Evolutionary conservation across 2,329 filamentous ascomycete genomes (phyloP).

Genomic region (Helminthosporium solani): DNA sequence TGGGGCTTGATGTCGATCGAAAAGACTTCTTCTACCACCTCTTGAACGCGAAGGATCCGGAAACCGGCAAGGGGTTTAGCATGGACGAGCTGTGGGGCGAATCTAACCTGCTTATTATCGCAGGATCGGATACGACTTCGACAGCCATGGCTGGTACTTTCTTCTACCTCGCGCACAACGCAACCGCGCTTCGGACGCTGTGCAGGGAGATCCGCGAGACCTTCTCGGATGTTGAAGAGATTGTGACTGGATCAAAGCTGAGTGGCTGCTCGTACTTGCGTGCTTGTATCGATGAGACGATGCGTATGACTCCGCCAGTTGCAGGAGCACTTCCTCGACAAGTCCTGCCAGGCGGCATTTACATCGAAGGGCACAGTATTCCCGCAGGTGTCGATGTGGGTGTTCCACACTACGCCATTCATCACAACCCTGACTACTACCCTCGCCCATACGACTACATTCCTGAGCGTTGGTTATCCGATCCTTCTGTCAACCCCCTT

Average conservation of each 20-base stretch:
- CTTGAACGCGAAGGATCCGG: conserved; percentile 49
- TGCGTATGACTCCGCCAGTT: conserved; percentile 45
- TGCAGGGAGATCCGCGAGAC: conserved; percentile 36
- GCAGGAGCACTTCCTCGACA: conserved; percentile 41
- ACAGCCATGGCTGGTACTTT: conserved; percentile 45
- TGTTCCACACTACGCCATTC: conserved; percentile 42
- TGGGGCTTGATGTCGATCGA: conserved; percentile 42
- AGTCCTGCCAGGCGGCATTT: conserved; percentile 40
- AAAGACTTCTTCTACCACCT: conserved; percentile 54
- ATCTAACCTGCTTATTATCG: conserved; percentile 52
- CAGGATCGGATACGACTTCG: conserved; percentile 49
- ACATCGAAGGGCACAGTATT: conserved; percentile 39
- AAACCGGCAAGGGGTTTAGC: conserved; percentile 47
- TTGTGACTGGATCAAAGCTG: conserved; percentile 37
- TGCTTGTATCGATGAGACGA: conserved; percentile 45
- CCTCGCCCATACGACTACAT: conserved; percentile 41
- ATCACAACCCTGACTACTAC: conserved; percentile 43
- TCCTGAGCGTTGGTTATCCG: conserved; percentile 42
- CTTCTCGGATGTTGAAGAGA: conserved; percentile 41
- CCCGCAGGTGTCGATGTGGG: conserved; percentile 41
- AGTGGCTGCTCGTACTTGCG: conserved; percentile 37
- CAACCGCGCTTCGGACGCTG: conserved; percentile 33
- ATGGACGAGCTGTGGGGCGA: conserved; percentile 52
- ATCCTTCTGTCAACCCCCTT: conserved; percentile 31
- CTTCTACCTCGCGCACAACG: conserved; percentile 49